These are phyloP conservation scores for Eucalyptus coolabah DNA, from an alignment of 345 rosid genomes.

Conservation along the genomic window DNA sequence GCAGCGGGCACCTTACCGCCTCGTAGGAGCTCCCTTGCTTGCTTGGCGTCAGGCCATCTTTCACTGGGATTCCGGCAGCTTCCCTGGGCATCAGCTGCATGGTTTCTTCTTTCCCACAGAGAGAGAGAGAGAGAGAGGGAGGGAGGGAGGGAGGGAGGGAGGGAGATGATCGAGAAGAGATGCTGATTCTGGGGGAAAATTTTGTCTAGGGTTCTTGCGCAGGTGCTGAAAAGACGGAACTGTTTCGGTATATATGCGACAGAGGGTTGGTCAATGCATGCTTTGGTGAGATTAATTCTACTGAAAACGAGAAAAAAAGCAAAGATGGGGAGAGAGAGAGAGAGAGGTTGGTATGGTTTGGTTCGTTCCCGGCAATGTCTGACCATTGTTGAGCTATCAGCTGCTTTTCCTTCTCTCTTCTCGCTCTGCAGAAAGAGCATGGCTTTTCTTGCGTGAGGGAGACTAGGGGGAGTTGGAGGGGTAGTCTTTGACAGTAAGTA, in stretches of 20 bases:
- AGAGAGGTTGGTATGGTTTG: neutral
- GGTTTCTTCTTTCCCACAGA: neutral
- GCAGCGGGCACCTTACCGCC: constrained; percentile 33
- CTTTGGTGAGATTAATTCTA: neutral
- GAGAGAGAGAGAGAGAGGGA: neutral
- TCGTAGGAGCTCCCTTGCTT: constrained; percentile 16
- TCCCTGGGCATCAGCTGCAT: neutral
- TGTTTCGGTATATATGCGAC: neutral
- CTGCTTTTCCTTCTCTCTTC: neutral
- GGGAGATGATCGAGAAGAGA: neutral
- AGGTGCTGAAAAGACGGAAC: neutral
- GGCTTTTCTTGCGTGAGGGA: too few relatives aligned
- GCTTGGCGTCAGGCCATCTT: neutral
- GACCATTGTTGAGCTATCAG: neutral
- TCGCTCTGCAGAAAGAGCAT: too few relatives aligned
- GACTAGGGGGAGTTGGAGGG: too few relatives aligned
- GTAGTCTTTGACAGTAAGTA: too few relatives aligned
- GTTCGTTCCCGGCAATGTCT: neutral
- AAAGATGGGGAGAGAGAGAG: neutral
- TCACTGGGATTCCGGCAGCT: neutral
- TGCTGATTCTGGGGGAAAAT: neutral
- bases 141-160: neutral
- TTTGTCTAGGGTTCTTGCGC: neutral
- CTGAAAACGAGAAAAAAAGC: too few relatives aligned
- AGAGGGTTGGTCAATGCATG: neutral